Evolutionary conservation across 179 eudicot species (phyloP).

Genomic region (Camellia oleifera): DNA sequence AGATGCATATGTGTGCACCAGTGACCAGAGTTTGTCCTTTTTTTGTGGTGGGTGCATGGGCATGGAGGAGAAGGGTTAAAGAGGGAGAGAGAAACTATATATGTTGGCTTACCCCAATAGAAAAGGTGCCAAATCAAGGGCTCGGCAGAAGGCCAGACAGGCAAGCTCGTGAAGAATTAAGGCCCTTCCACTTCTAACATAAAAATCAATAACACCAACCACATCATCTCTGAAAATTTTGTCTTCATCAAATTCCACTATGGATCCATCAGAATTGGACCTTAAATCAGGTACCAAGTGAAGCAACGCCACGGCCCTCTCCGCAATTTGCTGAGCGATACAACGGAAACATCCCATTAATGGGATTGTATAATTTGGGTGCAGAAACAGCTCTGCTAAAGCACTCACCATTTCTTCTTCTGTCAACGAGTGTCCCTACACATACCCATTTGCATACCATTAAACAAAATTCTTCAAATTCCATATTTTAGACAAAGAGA

Average conservation of each 20-base stretch:
- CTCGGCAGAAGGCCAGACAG: conserved; percentile 76
- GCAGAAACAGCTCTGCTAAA: conserved; percentile 58
- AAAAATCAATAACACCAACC: conserved; percentile 50
- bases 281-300: conserved; percentile 52
- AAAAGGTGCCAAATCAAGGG: conserved; percentile 66
- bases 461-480: not conserved
- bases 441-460: not conserved
- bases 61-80: not conserved
- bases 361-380: conserved; percentile 76
- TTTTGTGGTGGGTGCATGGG: not conserved
- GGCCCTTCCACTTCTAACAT: conserved; percentile 51
- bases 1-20: not conserved
- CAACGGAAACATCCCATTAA: conserved; percentile 85
- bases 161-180: conserved; percentile 87
- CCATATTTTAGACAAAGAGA: too few species aligned
- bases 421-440: conserved; percentile 54
- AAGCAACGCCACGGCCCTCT: conserved; percentile 46
- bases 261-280: conserved; percentile 30
- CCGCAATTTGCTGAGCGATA: conserved; percentile 55
- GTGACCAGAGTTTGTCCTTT: not conserved
- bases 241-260: conserved; percentile 35
- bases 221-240: conserved; percentile 32
- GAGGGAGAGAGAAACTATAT: not conserved
- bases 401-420: conserved; percentile 68
- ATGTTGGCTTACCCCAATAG: conserved; percentile 54